Base-by-base conservation (phyloP, 2,329 filamentous ascomycete genomes). In the Colletotrichum theobromicola region DNA sequence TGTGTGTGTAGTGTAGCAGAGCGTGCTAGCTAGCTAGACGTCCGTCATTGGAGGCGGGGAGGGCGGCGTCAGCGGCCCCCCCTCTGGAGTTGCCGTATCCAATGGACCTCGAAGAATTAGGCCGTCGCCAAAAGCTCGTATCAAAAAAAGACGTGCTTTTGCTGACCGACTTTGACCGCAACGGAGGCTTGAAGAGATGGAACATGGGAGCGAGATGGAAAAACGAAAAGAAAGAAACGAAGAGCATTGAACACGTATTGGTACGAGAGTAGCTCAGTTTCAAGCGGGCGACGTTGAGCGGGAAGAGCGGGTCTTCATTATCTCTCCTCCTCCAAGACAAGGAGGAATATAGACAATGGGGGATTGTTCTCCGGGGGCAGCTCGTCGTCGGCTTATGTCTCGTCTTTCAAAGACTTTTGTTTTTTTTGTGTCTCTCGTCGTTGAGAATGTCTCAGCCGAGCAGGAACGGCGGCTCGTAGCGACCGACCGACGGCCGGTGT, bases 401-500 rank as follows among this genome's bases (percentile, higher is more conserved):
- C 18, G 57, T 35, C 57, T 60, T n/a, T 21, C 57, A 42, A 50
- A 50, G 42, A 50, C 42, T n/a, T n/a, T 18, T 18, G 37, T 46
- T 46, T n/a, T n/a, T n/a, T n/a, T n/a, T n/a, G 26, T 26, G 64
- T 67, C 64, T 67, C 46, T 66, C 32, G 57, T 63, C 67, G 67
- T 63, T 58, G 63, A 64, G 28, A 55, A 61, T 70, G 34, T 65
- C 58, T 65, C 37, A 65, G 46, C 67, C 67, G 58, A 65, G 67
- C n/a, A 64, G 67, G 58, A 70, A 70, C 67, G 50, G 67, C 42
- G 67, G 67, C 60, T 63, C 67, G 58, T 53, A 57, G 67, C 58
- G 67, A 53, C 67, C 57, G 67, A 64, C 61, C 58, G 67, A 37
- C 37, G 42, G n/a, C 60, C 58, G 58, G 28, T 64, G 32, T 13